Evolutionary conservation across 345 rosid genomes (phyloP), one percentile per base, ranked within the genome.

Genomic region (Jatropha curcas): DNA sequence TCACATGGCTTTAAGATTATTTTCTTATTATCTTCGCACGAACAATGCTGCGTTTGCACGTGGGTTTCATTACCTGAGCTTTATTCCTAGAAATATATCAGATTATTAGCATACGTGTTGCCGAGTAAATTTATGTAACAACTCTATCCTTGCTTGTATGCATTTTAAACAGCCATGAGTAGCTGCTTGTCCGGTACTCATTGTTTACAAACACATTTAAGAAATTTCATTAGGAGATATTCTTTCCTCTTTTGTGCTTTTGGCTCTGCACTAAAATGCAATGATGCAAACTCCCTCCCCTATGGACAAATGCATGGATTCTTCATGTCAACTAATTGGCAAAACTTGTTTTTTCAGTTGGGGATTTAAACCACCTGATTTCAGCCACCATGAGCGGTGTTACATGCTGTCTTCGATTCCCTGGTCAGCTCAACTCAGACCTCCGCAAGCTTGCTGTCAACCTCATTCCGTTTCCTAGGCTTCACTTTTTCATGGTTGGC

Each of bases 371-470:
- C 80, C 92, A 89, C 75, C 83, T 87, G 80, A 89, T 87, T 73
- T 87, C 94, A 50, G 92, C 97, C 70, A 89, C 87, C 48, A 86
- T 90, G 96, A 88, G 93, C 76, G 95, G 96, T 50, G 93, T 86
- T 48, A 87, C 92, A 41, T 89, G 90, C 82, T 87, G 94, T 84
- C 92, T 91, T 71, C 86, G 97, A 48, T 87, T 91, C 82, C 94
- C 94, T 6, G 97, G 94, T 65, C 94, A 89, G 79, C 89, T 89
- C 52, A 91, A 87, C 83, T 91, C 97, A 0, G 97, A 89, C 76
- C 88, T 91, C 46, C 80, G 93, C 56, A 91, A 91, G 72, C 97
- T 91, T 59, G 97, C 94, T 12, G 97, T 89, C 67, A 91, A 91
- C 79, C 94, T 89, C 68, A 83, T 86, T 58, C 90, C 94, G 67